Base-by-base conservation (phyloP, 345 rosid species). In the Melaleuca alternifolia region DNA sequence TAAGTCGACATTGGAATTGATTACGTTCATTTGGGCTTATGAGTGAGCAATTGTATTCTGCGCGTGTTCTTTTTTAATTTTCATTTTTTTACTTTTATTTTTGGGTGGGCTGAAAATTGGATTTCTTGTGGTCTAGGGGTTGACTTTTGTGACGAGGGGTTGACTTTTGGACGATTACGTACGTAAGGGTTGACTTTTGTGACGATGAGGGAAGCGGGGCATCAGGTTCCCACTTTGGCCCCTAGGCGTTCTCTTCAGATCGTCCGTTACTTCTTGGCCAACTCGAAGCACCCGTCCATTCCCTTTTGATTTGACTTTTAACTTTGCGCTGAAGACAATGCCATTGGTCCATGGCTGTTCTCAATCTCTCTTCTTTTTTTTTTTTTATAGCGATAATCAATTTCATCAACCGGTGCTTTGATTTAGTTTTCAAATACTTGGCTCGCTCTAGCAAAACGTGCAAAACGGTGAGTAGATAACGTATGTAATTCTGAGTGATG, bases 211-310 rank as follows among this genome's bases (percentile, higher is more conserved):
- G 88, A 88, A 24, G 90, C 89, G 1, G 89, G 90, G 13, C 92
- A 89, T 37, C 81, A 57, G 33, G 88, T 90, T 16, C 89, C 90
- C 9, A 90, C 93, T 5, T 93, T 90, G 84, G 93, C 93, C 84
- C 96, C 98, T 54, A 88, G 59, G 91, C 89, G 88, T 65, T 91
- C 94, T 89, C 94, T 94, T 50, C 94, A 92, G 87, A 90, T 94
- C 50, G 62, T 95, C 86, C 61, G 52, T 30, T 94, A 92, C 87
- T 95, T 93, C 89, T 89, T 94, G 84, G 86, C 88, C 71, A 83
- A 94, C 59, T 90, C 88, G 90, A 93, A 93, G 81, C 88, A 93
- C 87, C 95, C 97, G 51, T 11, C 91, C 1, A 15, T 71, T 26
- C 93, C 95, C 5, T 94, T 91, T 85, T 92, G 83, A 79, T 15